Conservation (phyloP, 2,329 filamentous ascomycete genomes). For the Colletotrichum somersetense region DNA sequence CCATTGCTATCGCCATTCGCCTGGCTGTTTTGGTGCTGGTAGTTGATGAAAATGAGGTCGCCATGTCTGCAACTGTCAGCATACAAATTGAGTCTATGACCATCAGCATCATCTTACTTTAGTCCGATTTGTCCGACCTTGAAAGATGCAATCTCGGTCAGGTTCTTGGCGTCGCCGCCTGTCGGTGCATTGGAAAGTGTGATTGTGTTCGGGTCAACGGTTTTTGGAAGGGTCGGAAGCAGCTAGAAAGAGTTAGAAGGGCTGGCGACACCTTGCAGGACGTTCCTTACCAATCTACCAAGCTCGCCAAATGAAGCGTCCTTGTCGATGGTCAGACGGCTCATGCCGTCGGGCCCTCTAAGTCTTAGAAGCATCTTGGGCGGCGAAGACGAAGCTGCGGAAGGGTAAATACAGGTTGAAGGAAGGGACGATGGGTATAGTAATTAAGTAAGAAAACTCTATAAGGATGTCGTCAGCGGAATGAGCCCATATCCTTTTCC, state of each 20-base stretch:
- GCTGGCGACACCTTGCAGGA: slow-evolving; percentile 38
- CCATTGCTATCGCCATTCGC: slow-evolving; percentile 53
- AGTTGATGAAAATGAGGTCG: slow-evolving; percentile 89
- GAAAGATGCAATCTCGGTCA: slow-evolving; percentile 69
- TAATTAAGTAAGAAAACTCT: slow-evolving; percentile 25
- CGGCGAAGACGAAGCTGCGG: slow-evolving; percentile 5
- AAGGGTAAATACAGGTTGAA: background rate
- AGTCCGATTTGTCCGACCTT: slow-evolving; percentile 71
- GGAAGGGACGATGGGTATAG: slow-evolving; percentile 3
- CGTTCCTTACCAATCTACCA: slow-evolving; percentile 61
- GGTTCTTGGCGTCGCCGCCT: slow-evolving; percentile 68
- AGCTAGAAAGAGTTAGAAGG: slow-evolving; percentile 57
- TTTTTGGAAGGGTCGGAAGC: slow-evolving; percentile 69
- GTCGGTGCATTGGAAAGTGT: slow-evolving; percentile 72
- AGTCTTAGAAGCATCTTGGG: slow-evolving; percentile 84
- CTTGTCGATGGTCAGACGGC: slow-evolving; percentile 83
- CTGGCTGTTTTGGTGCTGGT: slow-evolving; percentile 70
- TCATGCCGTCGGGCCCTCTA: slow-evolving; percentile 92
- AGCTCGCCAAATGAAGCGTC: slow-evolving; percentile 78
- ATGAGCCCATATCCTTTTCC: slow-evolving; percentile 18
- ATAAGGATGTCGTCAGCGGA: slow-evolving; percentile 1
- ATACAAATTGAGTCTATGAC: background rate
- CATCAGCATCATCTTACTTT: slow-evolving; percentile 56
- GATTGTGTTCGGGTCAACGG: slow-evolving; percentile 71
- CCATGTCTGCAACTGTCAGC: slow-evolving; percentile 74